A percentile compares a stretch with the other conserved stretches of the same genome.
Conservation (phyloP, 108 stramenopile genomes). For the Skeletonema tropicum region DNA sequence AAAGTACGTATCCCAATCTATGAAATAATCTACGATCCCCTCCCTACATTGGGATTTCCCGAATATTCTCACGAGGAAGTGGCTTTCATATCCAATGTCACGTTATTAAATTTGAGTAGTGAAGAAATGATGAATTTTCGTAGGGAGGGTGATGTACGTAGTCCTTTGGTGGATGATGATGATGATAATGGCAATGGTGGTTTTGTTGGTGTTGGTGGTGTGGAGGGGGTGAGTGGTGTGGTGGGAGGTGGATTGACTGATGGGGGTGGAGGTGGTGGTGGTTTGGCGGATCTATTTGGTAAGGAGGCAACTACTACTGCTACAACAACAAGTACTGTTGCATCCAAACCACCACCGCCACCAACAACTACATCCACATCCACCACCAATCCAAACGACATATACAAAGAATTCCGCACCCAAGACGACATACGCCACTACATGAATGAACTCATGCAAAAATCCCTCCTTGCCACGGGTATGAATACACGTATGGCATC, state of each 20-base stretch:
- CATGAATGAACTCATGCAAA: constrained; percentile 40
- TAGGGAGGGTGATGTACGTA: constrained; percentile 13
- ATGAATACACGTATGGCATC: constrained; percentile 11
- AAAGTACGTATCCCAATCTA: constrained; percentile 27
- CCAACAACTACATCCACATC: too few relatives aligned
- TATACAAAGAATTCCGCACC: constrained; percentile 9
- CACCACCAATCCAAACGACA: background rate
- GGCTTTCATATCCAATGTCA: constrained; percentile 24
- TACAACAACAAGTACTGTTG: background rate
- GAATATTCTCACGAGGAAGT: constrained; percentile 26
- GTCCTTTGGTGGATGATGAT: background rate
- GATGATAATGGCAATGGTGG: background rate
- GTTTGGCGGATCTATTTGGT: background rate
- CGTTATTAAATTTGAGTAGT: constrained; percentile 27
- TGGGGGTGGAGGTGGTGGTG: too few relatives aligned
- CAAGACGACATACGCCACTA: constrained; percentile 18
- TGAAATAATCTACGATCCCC: constrained; percentile 40
- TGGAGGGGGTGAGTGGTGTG: background rate
- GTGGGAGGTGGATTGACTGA: background rate
- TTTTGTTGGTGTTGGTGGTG: background rate
- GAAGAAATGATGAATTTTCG: constrained; percentile 43
- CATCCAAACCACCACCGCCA: background rate
- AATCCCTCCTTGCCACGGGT: constrained; percentile 17
- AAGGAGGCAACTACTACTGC: background rate
- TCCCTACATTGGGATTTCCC: constrained; percentile 17